These are phyloP conservation scores for Globisporangium apiculatum DNA, from an alignment of 352 stramenopile species.

Conservation along the genomic window DNA sequence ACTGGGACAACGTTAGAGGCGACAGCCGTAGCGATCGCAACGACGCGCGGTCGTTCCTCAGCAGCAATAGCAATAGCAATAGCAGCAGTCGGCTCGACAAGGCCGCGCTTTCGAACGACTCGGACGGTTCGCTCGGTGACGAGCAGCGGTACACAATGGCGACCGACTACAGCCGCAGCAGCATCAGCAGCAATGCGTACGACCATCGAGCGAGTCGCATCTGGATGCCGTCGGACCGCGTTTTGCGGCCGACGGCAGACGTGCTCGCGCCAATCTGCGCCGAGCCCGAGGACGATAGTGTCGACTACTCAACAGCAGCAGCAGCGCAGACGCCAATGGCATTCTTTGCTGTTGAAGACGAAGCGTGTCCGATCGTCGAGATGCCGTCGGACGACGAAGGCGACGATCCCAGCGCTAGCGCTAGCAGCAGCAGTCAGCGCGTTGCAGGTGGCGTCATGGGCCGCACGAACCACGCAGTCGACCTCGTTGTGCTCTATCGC, in stretches of 20 bases:
- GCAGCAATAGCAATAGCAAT: too few relatives aligned
- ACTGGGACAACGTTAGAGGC: background rate
- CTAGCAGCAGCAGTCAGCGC: too few relatives aligned
- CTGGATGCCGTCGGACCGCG: slow-evolving; percentile 13
- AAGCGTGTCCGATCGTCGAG: slow-evolving; percentile 10
- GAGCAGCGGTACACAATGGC: slow-evolving; percentile 10
- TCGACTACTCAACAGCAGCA: background rate
- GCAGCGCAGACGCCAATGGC: background rate
- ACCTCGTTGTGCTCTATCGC: slow-evolving; percentile 10
- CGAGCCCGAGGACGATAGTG: slow-evolving; percentile 9
- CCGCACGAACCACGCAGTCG: slow-evolving; percentile 3
- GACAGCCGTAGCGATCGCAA: background rate
- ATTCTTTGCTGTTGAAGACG: slow-evolving; percentile 14
- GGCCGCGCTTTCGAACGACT: background rate
- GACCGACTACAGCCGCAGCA: slow-evolving; percentile 6
- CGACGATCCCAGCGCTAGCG: background rate
- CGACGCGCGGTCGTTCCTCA: background rate
- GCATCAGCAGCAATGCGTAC: background rate
- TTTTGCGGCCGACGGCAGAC: slow-evolving; percentile 7
- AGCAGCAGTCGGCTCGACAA: too few relatives aligned
- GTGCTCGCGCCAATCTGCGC: slow-evolving; percentile 7
- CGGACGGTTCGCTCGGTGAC: slow-evolving; percentile 1
- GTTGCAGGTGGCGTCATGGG: background rate
- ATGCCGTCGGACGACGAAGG: slow-evolving; percentile 8
- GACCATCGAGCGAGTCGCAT: slow-evolving; percentile 11